Evolutionary conservation across 2,329 filamentous ascomycete genomes (phyloP).

Genomic region (Teratosphaeria zuluensis): DNA sequence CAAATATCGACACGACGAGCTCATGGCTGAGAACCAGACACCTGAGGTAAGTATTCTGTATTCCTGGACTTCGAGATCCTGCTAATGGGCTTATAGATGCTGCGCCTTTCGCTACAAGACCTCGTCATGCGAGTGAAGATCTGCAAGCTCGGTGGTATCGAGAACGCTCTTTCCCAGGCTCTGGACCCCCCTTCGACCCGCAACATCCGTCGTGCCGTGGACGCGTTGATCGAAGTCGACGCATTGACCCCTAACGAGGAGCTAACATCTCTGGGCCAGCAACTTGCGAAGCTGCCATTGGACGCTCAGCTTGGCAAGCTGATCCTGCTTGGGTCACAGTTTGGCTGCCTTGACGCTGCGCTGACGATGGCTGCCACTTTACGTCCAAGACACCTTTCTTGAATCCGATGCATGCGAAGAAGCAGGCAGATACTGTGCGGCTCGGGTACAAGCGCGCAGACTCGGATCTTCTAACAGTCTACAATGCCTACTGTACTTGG

Average conservation of each 20-base stretch:
- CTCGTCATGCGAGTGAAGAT: slow-evolving; percentile 94
- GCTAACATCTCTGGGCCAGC: slow-evolving; percentile 73
- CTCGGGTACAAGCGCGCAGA: slow-evolving; percentile 73
- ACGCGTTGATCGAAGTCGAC: slow-evolving; percentile 85
- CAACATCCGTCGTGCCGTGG: slow-evolving; percentile 86
- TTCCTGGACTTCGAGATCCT: background rate
- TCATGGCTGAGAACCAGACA: slow-evolving; percentile 84
- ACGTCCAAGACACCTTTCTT: slow-evolving; percentile 88
- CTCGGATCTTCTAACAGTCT: slow-evolving; percentile 84
- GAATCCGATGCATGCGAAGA: slow-evolving; percentile 71
- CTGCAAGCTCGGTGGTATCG: slow-evolving; percentile 88
- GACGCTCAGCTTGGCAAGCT: slow-evolving; percentile 94
- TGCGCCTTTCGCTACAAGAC: slow-evolving; percentile 87
- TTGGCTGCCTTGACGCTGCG: slow-evolving; percentile 83
- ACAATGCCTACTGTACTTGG: slow-evolving; percentile 90
- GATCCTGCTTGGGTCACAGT: slow-evolving; percentile 74
- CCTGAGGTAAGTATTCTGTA: slow-evolving; percentile 54
- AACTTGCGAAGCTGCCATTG: slow-evolving; percentile 78
- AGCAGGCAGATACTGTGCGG: slow-evolving; percentile 71
- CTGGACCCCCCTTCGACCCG: slow-evolving; percentile 83
- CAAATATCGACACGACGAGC: slow-evolving; percentile 71
- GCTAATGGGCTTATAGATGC: slow-evolving; percentile 45
- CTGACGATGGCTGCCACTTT: slow-evolving; percentile 88
- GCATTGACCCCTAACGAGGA: slow-evolving; percentile 75
- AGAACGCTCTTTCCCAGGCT: slow-evolving; percentile 77